Conservation (phyloP, 2,329 filamentous ascomycete genomes). For the Diaporthe sp. region DNA sequence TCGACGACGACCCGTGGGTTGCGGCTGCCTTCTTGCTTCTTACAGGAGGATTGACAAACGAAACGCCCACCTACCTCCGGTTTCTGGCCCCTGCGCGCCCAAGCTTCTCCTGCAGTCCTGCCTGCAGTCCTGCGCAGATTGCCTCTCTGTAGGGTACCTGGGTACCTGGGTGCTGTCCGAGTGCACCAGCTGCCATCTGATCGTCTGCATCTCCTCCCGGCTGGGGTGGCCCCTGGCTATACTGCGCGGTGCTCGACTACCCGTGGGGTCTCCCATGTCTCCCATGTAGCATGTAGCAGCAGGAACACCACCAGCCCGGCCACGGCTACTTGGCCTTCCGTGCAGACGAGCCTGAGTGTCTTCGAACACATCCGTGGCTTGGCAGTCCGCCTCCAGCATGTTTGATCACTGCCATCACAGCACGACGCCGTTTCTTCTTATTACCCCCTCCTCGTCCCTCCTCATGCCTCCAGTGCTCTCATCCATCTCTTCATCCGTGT, state of each 20-base stretch:
- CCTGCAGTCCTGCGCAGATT: not conserved
- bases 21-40: conserved; percentile 17
- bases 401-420: conserved; percentile 35
- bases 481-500: conserved; percentile 41
- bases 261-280: conserved; percentile 23
- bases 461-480: conserved; percentile 35
- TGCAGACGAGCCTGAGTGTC: conserved; percentile 31
- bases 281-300: conserved; percentile 24
- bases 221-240: conserved; percentile 24
- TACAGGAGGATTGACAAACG: conserved; percentile 33
- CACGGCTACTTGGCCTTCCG: conserved; percentile 40
- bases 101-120: not conserved
- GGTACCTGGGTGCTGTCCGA: not conserved
- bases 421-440: conserved; percentile 42
- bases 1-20: conserved; percentile 19
- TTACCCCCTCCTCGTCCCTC: conserved; percentile 36
- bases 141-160: not conserved
- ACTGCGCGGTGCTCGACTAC: conserved; percentile 9
- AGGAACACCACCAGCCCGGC: conserved; percentile 33
- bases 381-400: conserved; percentile 33
- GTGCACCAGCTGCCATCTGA: conserved; percentile 36
- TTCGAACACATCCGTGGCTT: conserved; percentile 36
- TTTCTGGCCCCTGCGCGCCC: conserved; percentile 21
- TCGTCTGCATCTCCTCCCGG: conserved; percentile 10
- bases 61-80: conserved; percentile 27